Evolutionary conservation across 1,284 basidiomycete genomes (phyloP).

Genomic region (Malassezia japonica): DNA sequence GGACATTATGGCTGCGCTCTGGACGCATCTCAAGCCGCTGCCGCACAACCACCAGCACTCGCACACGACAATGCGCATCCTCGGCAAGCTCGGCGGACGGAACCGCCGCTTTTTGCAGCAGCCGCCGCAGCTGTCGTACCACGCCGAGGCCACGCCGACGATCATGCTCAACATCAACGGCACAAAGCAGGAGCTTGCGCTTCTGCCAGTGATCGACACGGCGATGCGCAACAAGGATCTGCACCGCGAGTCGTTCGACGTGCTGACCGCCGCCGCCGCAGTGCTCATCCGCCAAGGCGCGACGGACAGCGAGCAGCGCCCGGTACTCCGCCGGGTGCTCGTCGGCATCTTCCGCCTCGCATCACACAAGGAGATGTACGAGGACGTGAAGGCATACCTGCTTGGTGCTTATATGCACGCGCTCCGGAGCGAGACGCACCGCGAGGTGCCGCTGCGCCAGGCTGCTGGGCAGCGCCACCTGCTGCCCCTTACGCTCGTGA

Average conservation of each 20-base stretch:
- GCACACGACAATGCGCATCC: slow-evolving; percentile 87
- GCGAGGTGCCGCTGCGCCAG: slow-evolving; percentile 46
- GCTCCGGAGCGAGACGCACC: slow-evolving; percentile 53
- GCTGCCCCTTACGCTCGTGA: slow-evolving; percentile 53
- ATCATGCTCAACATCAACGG: slow-evolving; percentile 28
- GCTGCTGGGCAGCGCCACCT: slow-evolving; percentile 54
- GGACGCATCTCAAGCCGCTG: slow-evolving; percentile 63
- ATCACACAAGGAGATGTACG: slow-evolving; percentile 61
- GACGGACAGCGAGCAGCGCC: slow-evolving; percentile 59
- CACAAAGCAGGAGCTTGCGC: slow-evolving; percentile 57
- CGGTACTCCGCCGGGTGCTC: slow-evolving; percentile 62
- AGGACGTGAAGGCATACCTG: slow-evolving; percentile 62
- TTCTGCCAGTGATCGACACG: slow-evolving; percentile 64
- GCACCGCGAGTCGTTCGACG: slow-evolving; percentile 66
- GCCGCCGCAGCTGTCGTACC: slow-evolving; percentile 66
- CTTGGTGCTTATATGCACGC: slow-evolving; percentile 61
- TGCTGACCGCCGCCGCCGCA: slow-evolving; percentile 61
- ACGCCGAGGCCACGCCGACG: slow-evolving; percentile 19
- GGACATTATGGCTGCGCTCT: slow-evolving; percentile 79
- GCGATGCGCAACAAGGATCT: slow-evolving; percentile 61
- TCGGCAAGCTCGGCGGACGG: slow-evolving; percentile 91
- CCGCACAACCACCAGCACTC: slow-evolving; percentile 85
- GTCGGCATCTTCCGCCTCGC: slow-evolving; percentile 67
- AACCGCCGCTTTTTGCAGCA: slow-evolving; percentile 73
- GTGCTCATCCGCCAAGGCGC: slow-evolving; percentile 13